Percentiles rank a stretch among this genome's conserved stretches.
phyloP scores from a whole-genome alignment of 768 basidiomycete genomes.

The Clitopilus hobsonii region DNA sequence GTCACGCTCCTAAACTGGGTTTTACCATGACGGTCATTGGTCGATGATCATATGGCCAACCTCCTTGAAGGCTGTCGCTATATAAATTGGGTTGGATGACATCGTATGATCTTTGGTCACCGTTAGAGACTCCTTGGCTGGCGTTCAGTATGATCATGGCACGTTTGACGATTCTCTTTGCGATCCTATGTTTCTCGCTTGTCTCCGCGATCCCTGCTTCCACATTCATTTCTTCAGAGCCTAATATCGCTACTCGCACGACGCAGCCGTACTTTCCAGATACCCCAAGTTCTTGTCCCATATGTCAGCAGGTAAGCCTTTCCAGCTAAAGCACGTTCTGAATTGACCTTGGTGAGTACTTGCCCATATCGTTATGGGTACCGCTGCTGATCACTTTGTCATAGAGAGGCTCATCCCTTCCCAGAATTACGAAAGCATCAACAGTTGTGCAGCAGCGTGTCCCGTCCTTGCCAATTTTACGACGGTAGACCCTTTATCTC shows the following conservation, averaged over 20 bases:
- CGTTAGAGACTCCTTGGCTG: background rate
- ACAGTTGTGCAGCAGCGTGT: conserved; percentile 52
- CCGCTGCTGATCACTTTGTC: background rate
- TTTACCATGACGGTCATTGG: background rate
- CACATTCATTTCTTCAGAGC: background rate
- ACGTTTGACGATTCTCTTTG: background rate
- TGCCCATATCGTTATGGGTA: too few relatives aligned
- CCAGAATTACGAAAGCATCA: conserved; percentile 48
- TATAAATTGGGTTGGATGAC: background rate
- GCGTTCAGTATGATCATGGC: background rate
- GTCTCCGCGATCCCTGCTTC: background rate
- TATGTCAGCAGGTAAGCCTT: conserved; percentile 39
- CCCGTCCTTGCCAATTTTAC: conserved; percentile 55
- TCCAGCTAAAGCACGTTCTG: background rate
- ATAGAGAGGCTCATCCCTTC: background rate
- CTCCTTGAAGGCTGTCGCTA: background rate
- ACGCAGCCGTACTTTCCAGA: conserved; percentile 47
- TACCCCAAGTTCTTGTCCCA: conserved; percentile 52
- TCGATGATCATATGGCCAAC: background rate
- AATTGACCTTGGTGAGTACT: background rate
- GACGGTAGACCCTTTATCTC: conserved; percentile 25
- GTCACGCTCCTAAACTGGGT: background rate
- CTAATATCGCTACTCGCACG: background rate
- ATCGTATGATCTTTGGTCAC: background rate
- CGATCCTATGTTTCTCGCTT: background rate